These are phyloP conservation scores for Talaromyces amestolkiae DNA, from an alignment of 2,329 filamentous ascomycete species.

Conservation along the genomic window DNA sequence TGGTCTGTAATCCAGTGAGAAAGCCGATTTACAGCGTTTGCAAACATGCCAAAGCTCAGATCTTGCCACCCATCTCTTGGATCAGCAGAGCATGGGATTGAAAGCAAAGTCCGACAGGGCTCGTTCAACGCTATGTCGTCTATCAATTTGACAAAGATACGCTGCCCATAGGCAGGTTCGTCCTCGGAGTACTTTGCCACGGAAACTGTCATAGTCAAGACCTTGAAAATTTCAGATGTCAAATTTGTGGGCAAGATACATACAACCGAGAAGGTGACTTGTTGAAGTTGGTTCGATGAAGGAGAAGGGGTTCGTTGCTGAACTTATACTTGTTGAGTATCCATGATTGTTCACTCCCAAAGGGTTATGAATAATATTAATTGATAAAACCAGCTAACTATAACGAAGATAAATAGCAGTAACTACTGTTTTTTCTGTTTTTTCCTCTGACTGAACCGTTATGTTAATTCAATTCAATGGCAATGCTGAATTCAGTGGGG, in stretches of 20 bases:
- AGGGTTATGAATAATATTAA: not conserved
- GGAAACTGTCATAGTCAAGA: not conserved
- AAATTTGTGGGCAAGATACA: not conserved
- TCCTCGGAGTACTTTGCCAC: not conserved
- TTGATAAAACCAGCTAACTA: not conserved
- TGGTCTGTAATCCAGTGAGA: not conserved
- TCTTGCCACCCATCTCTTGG: not conserved
- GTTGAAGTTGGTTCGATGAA: not conserved
- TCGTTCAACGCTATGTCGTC: not conserved
- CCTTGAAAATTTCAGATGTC: not conserved
- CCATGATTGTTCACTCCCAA: not conserved
- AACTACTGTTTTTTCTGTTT: not conserved
- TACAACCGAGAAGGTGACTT: not conserved
- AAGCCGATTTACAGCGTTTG: not conserved
- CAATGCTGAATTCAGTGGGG: not conserved
- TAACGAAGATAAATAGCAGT: not conserved
- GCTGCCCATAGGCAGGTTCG: not conserved
- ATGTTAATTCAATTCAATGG: not conserved
- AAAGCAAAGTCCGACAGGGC: not conserved
- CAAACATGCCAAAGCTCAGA: not conserved
- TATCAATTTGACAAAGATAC: not conserved
- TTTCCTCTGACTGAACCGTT: not conserved
- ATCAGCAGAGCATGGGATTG: not conserved
- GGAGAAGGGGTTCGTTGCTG: not conserved
- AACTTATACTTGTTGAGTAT: not conserved